Percentiles rank a stretch among this genome's conserved stretches.
Evolutionary conservation across 1,284 basidiomycete genomes (phyloP).

Genomic region (Uromyces viciae-fabae): DNA sequence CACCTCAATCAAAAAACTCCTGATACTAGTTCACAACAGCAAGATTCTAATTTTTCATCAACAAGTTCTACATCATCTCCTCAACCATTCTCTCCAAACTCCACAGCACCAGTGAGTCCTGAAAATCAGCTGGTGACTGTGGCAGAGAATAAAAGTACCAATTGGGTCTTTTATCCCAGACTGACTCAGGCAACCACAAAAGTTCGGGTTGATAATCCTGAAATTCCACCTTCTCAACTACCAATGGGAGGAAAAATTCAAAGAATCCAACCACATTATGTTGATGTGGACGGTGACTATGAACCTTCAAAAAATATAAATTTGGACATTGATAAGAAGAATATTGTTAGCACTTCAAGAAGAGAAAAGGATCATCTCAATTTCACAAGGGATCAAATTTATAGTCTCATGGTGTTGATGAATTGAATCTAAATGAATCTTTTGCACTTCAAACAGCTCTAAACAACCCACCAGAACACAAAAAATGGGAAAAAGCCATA

Average conservation of each 20-base stretch:
- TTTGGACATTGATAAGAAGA: neutral
- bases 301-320: neutral
- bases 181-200: neutral
- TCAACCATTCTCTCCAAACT: neutral
- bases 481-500: too few relatives aligned
- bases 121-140: neutral
- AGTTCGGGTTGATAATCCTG: neutral
- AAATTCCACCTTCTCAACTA: too few relatives aligned
- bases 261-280: too few relatives aligned
- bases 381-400: neutral
- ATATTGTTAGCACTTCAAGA: neutral
- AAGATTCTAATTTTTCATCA: too few relatives aligned
- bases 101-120: neutral
- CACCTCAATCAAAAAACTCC: neutral
- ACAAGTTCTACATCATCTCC: neutral
- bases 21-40: too few relatives aligned
- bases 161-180: too few relatives aligned
- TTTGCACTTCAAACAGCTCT: too few relatives aligned
- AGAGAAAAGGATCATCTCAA: neutral
- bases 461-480: too few relatives aligned
- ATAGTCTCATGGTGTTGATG: neutral
- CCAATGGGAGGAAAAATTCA: too few relatives aligned
- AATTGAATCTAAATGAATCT: too few relatives aligned
- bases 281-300: too few relatives aligned
- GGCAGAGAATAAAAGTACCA: too few relatives aligned